Conservation (phyloP, 768 basidiomycete species). For the Mycena rebaudengoi region DNA sequence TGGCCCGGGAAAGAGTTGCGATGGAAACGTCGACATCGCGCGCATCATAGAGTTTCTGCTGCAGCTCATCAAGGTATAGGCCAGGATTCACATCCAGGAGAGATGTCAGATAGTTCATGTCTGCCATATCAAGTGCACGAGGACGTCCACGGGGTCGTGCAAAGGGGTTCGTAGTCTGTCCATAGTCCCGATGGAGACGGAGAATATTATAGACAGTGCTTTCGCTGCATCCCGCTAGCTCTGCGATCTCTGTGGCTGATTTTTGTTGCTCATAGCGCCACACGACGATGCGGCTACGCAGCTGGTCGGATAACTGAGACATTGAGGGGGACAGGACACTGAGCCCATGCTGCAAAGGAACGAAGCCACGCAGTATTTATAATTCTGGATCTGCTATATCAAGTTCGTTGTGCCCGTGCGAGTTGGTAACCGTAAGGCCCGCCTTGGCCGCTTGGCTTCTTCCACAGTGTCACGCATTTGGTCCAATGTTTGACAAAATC, state of each 20-base stretch:
- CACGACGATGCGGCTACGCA: conserved; percentile 15
- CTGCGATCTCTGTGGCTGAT: conserved; percentile 15
- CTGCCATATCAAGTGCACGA: conserved; percentile 25
- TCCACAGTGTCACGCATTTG: neutral
- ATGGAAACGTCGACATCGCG: conserved; percentile 37
- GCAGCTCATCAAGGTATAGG: conserved; percentile 45
- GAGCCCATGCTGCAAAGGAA: no score
- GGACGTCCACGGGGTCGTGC: conserved; percentile 25
- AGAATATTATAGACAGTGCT: conserved; percentile 29
- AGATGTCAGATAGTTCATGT: conserved; percentile 31
- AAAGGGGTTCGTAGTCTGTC: conserved; percentile 25
- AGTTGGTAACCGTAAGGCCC: no score
- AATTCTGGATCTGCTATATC: neutral
- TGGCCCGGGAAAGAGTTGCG: conserved; percentile 36
- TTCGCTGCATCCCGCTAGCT: conserved; percentile 28
- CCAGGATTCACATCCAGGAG: conserved; percentile 33
- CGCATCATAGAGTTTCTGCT: conserved; percentile 29
- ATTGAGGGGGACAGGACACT: no score
- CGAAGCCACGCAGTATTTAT: neutral
- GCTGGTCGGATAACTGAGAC: neutral
- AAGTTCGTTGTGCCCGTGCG: no score
- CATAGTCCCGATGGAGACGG: conserved; percentile 20
- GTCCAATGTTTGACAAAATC: neutral
- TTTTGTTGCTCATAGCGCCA: conserved; percentile 15
- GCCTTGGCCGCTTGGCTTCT: no score